phyloP scores from a whole-genome alignment of 2,329 filamentous ascomycete species.

The Curvularia lunata region DNA sequence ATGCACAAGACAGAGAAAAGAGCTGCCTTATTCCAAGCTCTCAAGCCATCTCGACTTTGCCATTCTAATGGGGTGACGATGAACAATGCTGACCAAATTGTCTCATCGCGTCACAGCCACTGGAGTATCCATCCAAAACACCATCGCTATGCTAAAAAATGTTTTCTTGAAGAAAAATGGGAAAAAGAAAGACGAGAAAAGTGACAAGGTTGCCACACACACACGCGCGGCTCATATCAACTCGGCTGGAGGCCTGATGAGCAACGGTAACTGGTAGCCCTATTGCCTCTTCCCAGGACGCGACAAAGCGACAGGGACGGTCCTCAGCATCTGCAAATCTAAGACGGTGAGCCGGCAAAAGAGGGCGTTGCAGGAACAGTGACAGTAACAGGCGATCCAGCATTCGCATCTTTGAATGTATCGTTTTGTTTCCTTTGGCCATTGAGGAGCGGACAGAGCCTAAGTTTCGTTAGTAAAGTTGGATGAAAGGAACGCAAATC shows the following conservation, averaged over 20 bases:
- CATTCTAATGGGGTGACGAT: not conserved
- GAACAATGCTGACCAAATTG: not conserved
- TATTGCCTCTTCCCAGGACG: too few species aligned
- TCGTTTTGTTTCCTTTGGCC: slow-evolving; percentile 49
- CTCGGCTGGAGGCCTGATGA: not conserved
- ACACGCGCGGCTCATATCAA: not conserved
- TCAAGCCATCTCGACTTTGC: not conserved
- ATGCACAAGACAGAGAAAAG: not conserved
- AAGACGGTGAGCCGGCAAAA: slow-evolving; percentile 22
- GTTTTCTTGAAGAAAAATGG: not conserved
- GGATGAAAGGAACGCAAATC: not conserved
- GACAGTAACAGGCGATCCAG: slow-evolving; percentile 33
- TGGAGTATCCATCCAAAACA: not conserved
- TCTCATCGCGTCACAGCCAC: not conserved
- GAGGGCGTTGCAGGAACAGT: slow-evolving; percentile 21
- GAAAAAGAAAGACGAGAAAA: not conserved
- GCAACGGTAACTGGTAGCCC: not conserved
- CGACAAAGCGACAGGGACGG: too few species aligned
- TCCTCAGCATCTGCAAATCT: too few species aligned
- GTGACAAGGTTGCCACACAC: not conserved
- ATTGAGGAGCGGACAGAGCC: slow-evolving; percentile 49
- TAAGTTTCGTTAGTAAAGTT: slow-evolving; percentile 30
- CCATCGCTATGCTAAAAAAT: slow-evolving; percentile 3
- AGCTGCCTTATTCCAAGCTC: not conserved
- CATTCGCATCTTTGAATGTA: slow-evolving; percentile 45